A percentile compares a stretch with the other conserved stretches of the same genome.
Evolutionary conservation across 306 rosid genomes (phyloP).

Genomic region (Trichosanthes cucumerina): DNA sequence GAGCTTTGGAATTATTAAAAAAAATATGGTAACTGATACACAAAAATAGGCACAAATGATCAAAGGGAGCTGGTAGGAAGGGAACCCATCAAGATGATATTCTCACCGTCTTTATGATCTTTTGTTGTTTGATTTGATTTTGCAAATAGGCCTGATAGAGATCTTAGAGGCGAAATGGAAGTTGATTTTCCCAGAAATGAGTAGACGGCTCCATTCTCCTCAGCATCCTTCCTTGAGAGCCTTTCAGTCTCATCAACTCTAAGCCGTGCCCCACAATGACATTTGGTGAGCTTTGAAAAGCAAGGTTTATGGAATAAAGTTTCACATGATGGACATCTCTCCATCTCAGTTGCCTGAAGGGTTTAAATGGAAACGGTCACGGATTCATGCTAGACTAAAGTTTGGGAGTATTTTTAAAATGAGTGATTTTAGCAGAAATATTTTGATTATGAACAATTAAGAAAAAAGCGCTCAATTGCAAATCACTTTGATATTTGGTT

Average conservation of each 20-base stretch:
- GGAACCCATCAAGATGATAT: conserved; percentile 77
- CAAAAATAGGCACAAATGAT: conserved; percentile 14
- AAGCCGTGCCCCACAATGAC: conserved; percentile 57
- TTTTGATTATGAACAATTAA: neutral
- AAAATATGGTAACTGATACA: conserved; percentile 2
- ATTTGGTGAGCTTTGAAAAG: conserved; percentile 49
- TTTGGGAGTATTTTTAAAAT: neutral
- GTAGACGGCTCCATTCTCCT: conserved; percentile 35
- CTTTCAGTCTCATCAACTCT: conserved; percentile 29
- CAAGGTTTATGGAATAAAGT: conserved; percentile 69
- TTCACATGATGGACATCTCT: conserved; percentile 61
- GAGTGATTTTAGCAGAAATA: neutral
- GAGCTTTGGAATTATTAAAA: neutral
- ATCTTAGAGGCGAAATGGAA: conserved; percentile 37
- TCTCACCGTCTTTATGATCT: conserved; percentile 43
- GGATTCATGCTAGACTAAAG: neutral
- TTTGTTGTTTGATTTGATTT: conserved; percentile 39
- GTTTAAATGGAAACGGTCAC: neutral
- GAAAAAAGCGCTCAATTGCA: neutral
- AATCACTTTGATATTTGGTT: neutral
- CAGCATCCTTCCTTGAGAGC: conserved; percentile 22
- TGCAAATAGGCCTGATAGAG: conserved; percentile 55
- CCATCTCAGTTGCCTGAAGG: conserved; percentile 64
- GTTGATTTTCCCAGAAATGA: conserved; percentile 41
- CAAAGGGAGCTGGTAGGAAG: conserved; percentile 58